A percentile compares a stretch with the other conserved stretches of the same genome.
These are phyloP conservation scores for Rhizophora apiculata DNA, from an alignment of 345 rosid species.

Conservation along the genomic window DNA sequence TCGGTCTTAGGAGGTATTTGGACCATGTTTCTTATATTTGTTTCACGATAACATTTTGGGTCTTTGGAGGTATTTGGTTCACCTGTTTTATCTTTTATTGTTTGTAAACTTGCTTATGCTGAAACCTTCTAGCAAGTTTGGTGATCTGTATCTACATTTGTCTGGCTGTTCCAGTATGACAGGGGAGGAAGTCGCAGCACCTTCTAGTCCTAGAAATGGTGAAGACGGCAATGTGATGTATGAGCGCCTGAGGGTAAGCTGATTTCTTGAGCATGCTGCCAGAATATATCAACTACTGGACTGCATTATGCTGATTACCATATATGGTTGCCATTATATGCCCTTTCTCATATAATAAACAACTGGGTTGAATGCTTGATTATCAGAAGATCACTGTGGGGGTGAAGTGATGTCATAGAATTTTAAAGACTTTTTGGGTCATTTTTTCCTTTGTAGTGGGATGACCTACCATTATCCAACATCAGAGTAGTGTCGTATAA, in stretches of 20 bases:
- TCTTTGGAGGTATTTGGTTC: slow-evolving; percentile 61
- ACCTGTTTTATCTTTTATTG: too few relatives aligned
- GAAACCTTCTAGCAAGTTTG: background rate
- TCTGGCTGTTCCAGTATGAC: slow-evolving; percentile 74
- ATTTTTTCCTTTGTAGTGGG: too few relatives aligned
- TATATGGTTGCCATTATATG: background rate
- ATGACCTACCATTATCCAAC: too few relatives aligned
- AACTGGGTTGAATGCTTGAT: too few relatives aligned
- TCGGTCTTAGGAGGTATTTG: slow-evolving; percentile 85
- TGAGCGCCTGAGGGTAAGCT: slow-evolving; percentile 61
- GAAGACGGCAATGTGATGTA: slow-evolving; percentile 56
- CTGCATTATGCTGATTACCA: background rate
- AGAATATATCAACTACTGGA: background rate
- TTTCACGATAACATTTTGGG: too few relatives aligned
- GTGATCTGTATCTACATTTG: slow-evolving; percentile 9
- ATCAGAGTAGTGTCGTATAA: too few relatives aligned
- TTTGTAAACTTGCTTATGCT: too few relatives aligned
- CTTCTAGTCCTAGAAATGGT: slow-evolving; percentile 90
- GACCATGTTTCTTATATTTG: too few relatives aligned
- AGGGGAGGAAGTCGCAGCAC: slow-evolving; percentile 74
- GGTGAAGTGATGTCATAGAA: too few relatives aligned
- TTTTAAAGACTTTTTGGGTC: too few relatives aligned
- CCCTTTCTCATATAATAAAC: too few relatives aligned
- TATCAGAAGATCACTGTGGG: too few relatives aligned
- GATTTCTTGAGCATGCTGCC: slow-evolving; percentile 13